Evolutionary conservation across 352 stramenopile species (phyloP), one percentile per base, ranked within the genome.

Genomic region (Phytophthora nicotianae): DNA sequence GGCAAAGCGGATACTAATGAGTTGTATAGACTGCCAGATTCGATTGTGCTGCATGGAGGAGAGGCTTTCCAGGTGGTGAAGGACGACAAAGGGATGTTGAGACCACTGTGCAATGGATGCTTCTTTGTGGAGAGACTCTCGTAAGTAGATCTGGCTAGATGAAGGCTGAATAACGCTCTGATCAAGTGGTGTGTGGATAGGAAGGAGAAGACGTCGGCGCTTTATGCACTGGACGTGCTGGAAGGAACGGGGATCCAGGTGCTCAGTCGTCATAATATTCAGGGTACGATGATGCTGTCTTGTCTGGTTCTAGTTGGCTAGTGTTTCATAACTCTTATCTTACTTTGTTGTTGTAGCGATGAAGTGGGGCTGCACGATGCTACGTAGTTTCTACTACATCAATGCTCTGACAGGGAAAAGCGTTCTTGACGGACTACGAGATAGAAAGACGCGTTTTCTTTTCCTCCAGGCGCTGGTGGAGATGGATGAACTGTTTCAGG

Each of bases 381-480:
- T 93, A 32, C 86, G 79, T 4, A 77, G 74, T 40, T 91, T 95
- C 43, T 93, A 95, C 59, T 90, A 89, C 47, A 68, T 93, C 42
- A 90, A 90, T 32, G 85, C 84, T 1, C 60, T 93, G 40, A 89
- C 83, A 2, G 80, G 73, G 17, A 58, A 72, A 19, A 84, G 59
- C 38, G 75, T 91, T 21, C 40, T 72, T 5, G 64, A 80, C 0
- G 77, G 80, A 50, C 70, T 95, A 13, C 73, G 79, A 5, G 86
- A 95, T 55, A 78, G 84, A 32, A 76, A 77, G 3, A 73, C 74
- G n/a, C 84, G 86, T 4, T 75, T 91, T 40, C 54, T 93, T 17
- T 93, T 88, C 46, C 69, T 85, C 4, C 70, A 95, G 52, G 59
- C 79, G 16, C 70, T 95, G 4, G 42, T 85, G 50, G 86, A 95